Conservation (phyloP, 441 rosid species). For the Euphorbia corollata region DNA sequence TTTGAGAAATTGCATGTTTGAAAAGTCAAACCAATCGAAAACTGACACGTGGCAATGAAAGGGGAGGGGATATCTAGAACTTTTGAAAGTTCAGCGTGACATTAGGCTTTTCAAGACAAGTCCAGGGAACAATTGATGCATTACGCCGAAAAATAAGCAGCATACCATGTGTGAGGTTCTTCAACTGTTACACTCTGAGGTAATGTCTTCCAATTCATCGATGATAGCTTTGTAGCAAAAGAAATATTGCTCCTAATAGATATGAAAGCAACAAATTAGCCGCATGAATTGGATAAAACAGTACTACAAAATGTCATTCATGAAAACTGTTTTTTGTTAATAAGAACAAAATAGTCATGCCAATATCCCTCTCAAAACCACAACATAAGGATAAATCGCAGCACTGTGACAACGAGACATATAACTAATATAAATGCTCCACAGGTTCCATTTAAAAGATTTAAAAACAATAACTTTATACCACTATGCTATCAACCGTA, state of each 20-base stretch:
- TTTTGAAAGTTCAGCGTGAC: too few relatives aligned
- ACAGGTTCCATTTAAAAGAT: too few relatives aligned
- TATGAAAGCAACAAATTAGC: conserved; percentile 8
- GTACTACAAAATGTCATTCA: neutral
- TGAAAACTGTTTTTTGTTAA: neutral
- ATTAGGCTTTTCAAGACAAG: too few relatives aligned
- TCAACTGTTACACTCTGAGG: conserved; percentile 30
- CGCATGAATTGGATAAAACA: neutral
- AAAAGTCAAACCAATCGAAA: too few relatives aligned
- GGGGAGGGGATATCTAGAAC: too few relatives aligned
- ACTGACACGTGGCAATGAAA: too few relatives aligned
- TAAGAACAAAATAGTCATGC: neutral
- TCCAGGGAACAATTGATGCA: too few relatives aligned
- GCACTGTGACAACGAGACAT: neutral
- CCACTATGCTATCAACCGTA: neutral
- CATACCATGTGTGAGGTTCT: conserved; percentile 32
- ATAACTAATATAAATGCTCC: neutral
- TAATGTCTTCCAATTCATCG: conserved; percentile 60
- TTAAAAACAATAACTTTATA: neutral
- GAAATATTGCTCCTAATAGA: conserved; percentile 58
- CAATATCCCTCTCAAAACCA: neutral
- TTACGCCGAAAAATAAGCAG: too few relatives aligned
- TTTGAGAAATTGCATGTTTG: too few relatives aligned
- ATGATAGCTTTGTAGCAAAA: conserved; percentile 68
- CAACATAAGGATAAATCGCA: neutral